These are phyloP conservation scores for Viscum album DNA, from an alignment of 177 flowering plant genomes.

Conservation along the genomic window DNA sequence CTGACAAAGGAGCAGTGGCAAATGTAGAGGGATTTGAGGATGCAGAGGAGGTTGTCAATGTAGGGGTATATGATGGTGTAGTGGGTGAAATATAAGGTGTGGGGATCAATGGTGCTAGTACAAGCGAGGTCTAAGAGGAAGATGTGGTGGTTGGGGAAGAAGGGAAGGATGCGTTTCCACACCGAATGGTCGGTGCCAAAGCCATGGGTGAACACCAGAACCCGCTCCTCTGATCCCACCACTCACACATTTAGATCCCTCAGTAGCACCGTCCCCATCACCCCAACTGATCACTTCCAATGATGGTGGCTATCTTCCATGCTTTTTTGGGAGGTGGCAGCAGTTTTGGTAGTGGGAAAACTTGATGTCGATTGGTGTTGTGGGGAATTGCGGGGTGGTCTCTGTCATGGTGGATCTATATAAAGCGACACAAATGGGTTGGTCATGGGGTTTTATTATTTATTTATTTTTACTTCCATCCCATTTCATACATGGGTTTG, in stretches of 20 bases:
- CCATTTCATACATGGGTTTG: no score
- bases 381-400: no score
- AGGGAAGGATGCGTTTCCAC: slow-evolving; percentile 2
- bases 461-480: no score
- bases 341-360: no score
- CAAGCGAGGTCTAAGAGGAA: slow-evolving; percentile 4
- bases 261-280: not conserved
- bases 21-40: slow-evolving; percentile 1
- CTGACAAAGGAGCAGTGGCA: slow-evolving; percentile 4
- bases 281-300: no score
- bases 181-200: slow-evolving; percentile 8
- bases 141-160: not conserved
- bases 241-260: not conserved
- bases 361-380: no score
- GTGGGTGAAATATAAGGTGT: not conserved
- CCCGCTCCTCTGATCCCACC: not conserved
- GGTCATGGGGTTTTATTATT: no score
- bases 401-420: no score
- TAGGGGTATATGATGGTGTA: not conserved
- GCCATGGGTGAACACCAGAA: not conserved
- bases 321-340: no score
- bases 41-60: slow-evolving; percentile 2
- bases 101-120: slow-evolving; percentile 2
- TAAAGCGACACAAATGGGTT: no score
- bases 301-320: no score